Conservation (phyloP, 23 red algal species). For the Porphyridium purpureum region DNA sequence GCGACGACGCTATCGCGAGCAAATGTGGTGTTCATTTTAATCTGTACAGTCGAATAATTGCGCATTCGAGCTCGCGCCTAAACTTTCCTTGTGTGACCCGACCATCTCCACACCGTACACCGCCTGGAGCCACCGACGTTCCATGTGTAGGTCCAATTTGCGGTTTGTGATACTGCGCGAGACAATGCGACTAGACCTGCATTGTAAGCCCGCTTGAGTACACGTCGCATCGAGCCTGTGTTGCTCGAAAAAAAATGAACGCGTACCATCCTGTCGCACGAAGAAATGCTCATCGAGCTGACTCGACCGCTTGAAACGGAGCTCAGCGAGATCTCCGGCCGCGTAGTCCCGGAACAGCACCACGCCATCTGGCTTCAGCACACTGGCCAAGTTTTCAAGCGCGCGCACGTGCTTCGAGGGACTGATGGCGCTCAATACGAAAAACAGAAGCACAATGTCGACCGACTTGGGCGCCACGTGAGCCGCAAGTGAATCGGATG, state of each 20-base stretch:
- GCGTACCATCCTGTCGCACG: slow-evolving; percentile 53
- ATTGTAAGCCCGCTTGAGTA: slow-evolving; percentile 16
- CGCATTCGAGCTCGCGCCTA: no score
- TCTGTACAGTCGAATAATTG: no score
- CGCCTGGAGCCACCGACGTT: no score
- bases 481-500: background rate
- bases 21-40: no score
- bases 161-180: no score
- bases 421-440: slow-evolving; percentile 50
- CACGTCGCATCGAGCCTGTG: slow-evolving; percentile 12
- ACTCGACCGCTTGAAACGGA: slow-evolving; percentile 16
- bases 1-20: no score
- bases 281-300: slow-evolving; percentile 44
- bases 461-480: slow-evolving; percentile 1
- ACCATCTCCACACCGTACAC: no score
- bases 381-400: slow-evolving; percentile 10
- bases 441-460: slow-evolving; percentile 17
- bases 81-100: no score
- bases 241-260: slow-evolving; percentile 52
- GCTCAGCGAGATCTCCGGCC: slow-evolving; percentile 52
- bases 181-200: no score
- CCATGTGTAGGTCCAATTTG: no score
- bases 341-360: slow-evolving; percentile 80
- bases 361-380: slow-evolving; percentile 36
- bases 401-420: slow-evolving; percentile 16